Evolutionary conservation across 2,329 filamentous ascomycete species (phyloP), one percentile per base, ranked within the genome.

Genomic region (Neocucurbitaria cava): DNA sequence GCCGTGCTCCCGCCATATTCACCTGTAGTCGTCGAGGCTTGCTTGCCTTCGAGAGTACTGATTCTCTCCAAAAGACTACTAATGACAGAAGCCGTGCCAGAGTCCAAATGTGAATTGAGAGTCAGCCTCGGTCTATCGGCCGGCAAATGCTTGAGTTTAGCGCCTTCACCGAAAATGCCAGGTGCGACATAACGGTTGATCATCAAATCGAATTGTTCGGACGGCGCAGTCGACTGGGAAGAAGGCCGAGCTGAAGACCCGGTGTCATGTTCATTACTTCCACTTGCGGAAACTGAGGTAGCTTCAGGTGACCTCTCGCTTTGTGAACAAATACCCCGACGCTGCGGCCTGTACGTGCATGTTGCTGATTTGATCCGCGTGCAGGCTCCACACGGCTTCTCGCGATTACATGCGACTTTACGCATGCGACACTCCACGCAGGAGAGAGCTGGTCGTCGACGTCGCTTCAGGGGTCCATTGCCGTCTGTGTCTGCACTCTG

Each of bases 341-440:
- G 51, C 13, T 51, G 47, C 28, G 57, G 50, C 26, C 63, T 55
- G 46, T 68, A 71, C 5, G 69, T 68, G 52, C 69, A 71, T 7
- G 61, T 66, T n/a, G 60, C 44, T 18, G 61, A 66, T 38, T 65
- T 61, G 18, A 50, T 63, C 11, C 53, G 52, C 11, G 56, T 58
- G 44, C 69, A 73, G 18, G 61, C 59, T 26, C 56, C 57, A 52
- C 69, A 73, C 8, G 67, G 69, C 49, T 57, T 65, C 15, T 59
- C 47, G 15, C 65, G 60, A 52, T 73, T 64, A 44, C 70, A 73
- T 50, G 63, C 70, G 18, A 71, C 65, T 44, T 74, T 74, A 33
- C 68, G 56, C 51, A 54, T 59, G 26, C 69, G 59, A 45, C 69
- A 74, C 54, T 72, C 65, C 3, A 69, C 60, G 47, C 69, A 73